Evolutionary conservation across 2,329 filamentous ascomycete genomes (phyloP), one percentile per base, ranked within the genome.

Genomic region (Aspergillus glaucus): DNA sequence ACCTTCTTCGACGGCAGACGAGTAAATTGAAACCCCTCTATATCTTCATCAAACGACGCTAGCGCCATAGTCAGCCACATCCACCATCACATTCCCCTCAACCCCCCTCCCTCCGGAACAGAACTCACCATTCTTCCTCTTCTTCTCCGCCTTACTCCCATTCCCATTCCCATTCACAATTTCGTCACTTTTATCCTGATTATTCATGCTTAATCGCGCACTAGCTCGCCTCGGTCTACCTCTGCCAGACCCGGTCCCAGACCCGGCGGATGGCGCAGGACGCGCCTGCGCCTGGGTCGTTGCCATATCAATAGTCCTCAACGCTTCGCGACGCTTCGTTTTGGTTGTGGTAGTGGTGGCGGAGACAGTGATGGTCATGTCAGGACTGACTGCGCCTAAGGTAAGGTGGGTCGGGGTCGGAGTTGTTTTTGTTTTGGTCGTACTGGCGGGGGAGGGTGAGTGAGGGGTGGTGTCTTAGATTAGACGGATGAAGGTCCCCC

Each of bases 1-100:
- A 79, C 78, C 70, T 85, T 88, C 52, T 77, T 75, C 61, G 80
- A 72, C 62, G 87, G 87, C 9, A 83, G 75, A 53, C 86, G 80
- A 54, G 84, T 82, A 65, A 90, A 91, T 50, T 82, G 75, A 59
- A 91, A 91, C 54, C 87, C 87, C 59, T 86, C 87, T 72, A 87
- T 84, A 61, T 86, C 80, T 66, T 91, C 86, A 59, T 88, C 37
- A 50, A 45, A 50, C 34, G 46, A 39, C 24, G 49, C 57, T 54
- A 53, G 34, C n/a, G 34, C 15, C 17, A 46, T 10, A 43, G 34
- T 42, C 15, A 6, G 21, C 36, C 37, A 36, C 21, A 37, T 30
- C 36, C 3, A 36, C 17, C 15, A 6, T 10, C 17, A 24, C 3
- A 15, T 10, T 43, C 41, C 6, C 4, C 6, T 19, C 12, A 41